Evolutionary conservation across 176 grass and related monocot species (phyloP).

Genomic region (Oryza punctata): DNA sequence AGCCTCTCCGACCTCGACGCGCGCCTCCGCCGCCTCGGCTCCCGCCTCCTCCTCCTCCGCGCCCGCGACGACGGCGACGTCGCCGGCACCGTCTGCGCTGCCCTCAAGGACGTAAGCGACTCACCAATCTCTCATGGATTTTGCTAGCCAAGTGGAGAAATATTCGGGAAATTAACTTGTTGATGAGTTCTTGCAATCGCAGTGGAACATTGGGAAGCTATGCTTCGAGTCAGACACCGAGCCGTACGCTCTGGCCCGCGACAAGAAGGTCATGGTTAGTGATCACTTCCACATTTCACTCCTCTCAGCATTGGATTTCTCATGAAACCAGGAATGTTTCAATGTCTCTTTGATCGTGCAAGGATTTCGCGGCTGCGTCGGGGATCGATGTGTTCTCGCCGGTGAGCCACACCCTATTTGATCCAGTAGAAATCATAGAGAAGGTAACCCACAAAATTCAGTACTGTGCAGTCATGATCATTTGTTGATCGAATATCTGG

Average conservation of each 20-base stretch:
- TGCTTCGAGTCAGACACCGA: constrained; percentile 91
- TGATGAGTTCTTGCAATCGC: constrained; percentile 26
- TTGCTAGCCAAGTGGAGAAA: not conserved
- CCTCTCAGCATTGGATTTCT: not conserved
- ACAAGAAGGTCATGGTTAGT: constrained; percentile 72
- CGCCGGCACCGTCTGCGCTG: constrained; percentile 50
- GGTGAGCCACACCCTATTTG: constrained; percentile 80
- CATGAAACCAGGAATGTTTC: not conserved
- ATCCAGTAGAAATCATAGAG: constrained; percentile 64
- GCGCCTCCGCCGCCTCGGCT: constrained; percentile 61
- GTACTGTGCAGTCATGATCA: not conserved
- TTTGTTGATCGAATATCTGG: constrained; percentile 20
- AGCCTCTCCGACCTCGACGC: constrained; percentile 81
- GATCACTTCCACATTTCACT: not conserved
- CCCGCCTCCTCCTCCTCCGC: constrained; percentile 69
- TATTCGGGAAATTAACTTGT: not conserved
- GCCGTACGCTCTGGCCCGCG: constrained; percentile 63
- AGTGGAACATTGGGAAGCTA: constrained; percentile 90
- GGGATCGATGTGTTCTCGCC: constrained; percentile 73
- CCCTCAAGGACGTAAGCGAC: constrained; percentile 71
- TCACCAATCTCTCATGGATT: constrained; percentile 1
- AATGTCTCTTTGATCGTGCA: not conserved
- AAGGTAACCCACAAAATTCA: constrained; percentile 49
- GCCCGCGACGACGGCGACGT: constrained; percentile 56
- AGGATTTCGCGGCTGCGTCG: constrained; percentile 72